A percentile compares a stretch with the other conserved stretches of the same genome.
phyloP scores from a whole-genome alignment of 257 asterid species.

The Nicotiana noctiflora region DNA sequence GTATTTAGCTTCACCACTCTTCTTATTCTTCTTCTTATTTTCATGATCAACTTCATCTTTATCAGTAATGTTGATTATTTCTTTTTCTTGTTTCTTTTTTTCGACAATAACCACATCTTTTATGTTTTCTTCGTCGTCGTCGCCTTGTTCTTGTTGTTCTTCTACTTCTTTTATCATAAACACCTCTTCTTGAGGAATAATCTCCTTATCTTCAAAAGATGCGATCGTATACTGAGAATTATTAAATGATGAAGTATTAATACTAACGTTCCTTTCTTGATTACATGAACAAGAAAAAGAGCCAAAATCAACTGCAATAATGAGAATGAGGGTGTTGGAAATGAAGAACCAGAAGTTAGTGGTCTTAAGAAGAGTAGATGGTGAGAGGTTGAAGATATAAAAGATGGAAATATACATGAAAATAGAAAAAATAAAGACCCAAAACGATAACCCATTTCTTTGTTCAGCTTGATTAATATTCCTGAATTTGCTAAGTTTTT shows the following conservation, averaged over 20 bases:
- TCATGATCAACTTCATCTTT: background rate
- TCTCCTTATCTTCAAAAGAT: background rate
- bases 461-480: constrained; percentile 16
- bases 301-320: constrained; percentile 48
- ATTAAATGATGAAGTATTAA: constrained; percentile 5
- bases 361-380: constrained; percentile 37
- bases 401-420: constrained; percentile 38
- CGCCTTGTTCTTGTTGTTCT: no score
- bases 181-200: background rate
- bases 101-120: constrained; percentile 16
- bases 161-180: background rate
- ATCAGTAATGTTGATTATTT: background rate
- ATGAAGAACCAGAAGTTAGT: constrained; percentile 65
- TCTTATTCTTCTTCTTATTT: background rate
- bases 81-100: background rate
- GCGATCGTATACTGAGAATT: background rate
- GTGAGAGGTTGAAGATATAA: constrained; percentile 48
- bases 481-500: constrained; percentile 20
- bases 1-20: background rate
- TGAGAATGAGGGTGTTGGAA: constrained; percentile 56
- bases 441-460: constrained; percentile 33
- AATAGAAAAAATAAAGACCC: constrained; percentile 33
- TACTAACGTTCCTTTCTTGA: background rate
- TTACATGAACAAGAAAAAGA: constrained; percentile 32
- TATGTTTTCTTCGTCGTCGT: constrained; percentile 20